These are phyloP conservation scores for Cyclotella atomus DNA, from an alignment of 108 stramenopile species.

Conservation along the genomic window DNA sequence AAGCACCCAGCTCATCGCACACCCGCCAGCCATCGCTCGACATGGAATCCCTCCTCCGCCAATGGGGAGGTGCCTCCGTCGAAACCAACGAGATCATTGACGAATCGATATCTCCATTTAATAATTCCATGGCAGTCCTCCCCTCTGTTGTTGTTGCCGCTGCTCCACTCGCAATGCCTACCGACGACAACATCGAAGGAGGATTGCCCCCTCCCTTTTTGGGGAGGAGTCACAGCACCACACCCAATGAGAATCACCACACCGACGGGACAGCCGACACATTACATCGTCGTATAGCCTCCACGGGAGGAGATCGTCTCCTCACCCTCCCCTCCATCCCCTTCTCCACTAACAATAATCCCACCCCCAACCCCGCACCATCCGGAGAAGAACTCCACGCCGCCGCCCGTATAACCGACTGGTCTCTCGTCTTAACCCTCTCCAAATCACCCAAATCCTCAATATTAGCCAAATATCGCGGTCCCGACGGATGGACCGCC, in stretches of 20 bases:
- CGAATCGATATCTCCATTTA: no score
- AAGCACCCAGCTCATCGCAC: background rate
- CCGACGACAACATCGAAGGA: no score
- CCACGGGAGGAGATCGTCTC: conserved; percentile 20
- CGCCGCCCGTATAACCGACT: conserved; percentile 75
- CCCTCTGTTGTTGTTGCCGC: no score
- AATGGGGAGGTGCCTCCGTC: conserved; percentile 12
- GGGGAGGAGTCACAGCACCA: conserved; percentile 5
- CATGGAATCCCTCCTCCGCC: conserved; percentile 10
- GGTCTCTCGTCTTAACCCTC: conserved; percentile 33
- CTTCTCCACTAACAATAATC: background rate
- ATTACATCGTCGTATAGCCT: conserved; percentile 24
- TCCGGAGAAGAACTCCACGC: conserved; percentile 58
- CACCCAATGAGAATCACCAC: no score
- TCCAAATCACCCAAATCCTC: conserved; percentile 30
- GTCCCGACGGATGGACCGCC: conserved; percentile 73
- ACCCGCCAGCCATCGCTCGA: background rate
- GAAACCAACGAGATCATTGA: background rate
- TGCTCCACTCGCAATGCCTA: no score
- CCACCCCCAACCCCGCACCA: background rate
- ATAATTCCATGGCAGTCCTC: no score
- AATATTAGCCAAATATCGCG: conserved; percentile 58
- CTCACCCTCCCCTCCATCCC: background rate
- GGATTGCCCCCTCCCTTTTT: background rate
- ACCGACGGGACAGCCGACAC: no score